These are phyloP conservation scores for Cryptococcus sp. DNA, from an alignment of 1,284 basidiomycete genomes.

Conservation along the genomic window DNA sequence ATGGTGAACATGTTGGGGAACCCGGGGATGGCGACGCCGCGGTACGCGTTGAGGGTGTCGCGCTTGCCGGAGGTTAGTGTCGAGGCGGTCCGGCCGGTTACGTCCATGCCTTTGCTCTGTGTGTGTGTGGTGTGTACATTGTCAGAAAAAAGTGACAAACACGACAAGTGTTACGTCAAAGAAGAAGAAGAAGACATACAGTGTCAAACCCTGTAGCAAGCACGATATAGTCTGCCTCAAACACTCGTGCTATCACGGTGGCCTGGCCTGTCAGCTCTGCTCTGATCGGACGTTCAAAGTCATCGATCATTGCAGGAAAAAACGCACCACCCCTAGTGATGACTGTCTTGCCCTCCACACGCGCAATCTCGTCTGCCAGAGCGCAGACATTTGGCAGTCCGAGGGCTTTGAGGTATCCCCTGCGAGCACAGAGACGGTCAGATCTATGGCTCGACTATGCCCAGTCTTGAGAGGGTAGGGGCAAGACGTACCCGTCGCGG, in stretches of 20 bases:
- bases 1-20: conserved; percentile 31
- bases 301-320: background rate
- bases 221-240: conserved; percentile 20
- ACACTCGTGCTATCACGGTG: conserved; percentile 8
- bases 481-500: conserved; percentile 26
- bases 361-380: conserved; percentile 8
- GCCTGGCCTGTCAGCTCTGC: background rate
- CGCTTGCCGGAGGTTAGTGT: background rate
- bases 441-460: background rate
- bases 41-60: conserved; percentile 3
- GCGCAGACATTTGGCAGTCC: conserved; percentile 23
- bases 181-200: conserved; percentile 10
- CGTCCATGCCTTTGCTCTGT: background rate
- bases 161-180: background rate
- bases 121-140: background rate
- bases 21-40: conserved; percentile 16
- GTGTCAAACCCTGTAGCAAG: conserved; percentile 28
- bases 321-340: background rate
- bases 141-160: no score
- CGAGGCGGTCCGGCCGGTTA: background rate
- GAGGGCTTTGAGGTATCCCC: conserved; percentile 25
- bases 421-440: background rate
- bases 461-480: background rate
- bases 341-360: background rate
- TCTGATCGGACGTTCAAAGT: background rate